Base-by-base conservation (phyloP, 2,329 filamentous ascomycete species). In the Teratosphaeria zuluensis region DNA sequence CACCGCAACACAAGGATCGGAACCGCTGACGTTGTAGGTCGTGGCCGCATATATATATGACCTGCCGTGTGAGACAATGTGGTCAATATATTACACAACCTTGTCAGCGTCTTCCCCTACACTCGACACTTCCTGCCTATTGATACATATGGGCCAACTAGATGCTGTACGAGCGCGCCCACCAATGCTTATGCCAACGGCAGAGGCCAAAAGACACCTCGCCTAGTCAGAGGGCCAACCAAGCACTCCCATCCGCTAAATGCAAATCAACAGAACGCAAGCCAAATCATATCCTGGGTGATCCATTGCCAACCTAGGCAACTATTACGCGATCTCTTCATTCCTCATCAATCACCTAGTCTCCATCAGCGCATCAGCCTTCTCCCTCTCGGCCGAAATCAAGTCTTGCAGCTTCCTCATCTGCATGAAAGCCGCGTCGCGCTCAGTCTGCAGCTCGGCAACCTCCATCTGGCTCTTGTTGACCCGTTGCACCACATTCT, bases 401-500 rank as follows among this genome's bases (percentile, higher is more conserved):
- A 83, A 79, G 56, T 78, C 80, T 73, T 92, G 86, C 56, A 94
- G 79, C 71, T 79, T 81, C 62, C 84, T 81, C 61, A 89, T 90
- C 72, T 87, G 81, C 62, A 83, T 82, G 66, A 89, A 82, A 21
- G 89, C 88, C 63, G 88, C 85, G 67, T 94, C 89, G 73, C 84
- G 81, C 73, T 88, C 83, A 65, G 84, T 83, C 73, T 92, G 89
- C 59, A 95, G 78, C 69, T 89, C 83, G 68, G 88, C 84, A 58
- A 94, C 89, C 74, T 92, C 88, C 66, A 92, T 89, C 76, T 94
- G 89, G 9, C 89, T 88, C 65, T 80, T 79, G 74, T 90, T 92
- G 86, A 95, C 92, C 63, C 87, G 81, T 61, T 85, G 80, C 7
- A 95, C 88, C 7, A 94, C 89, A 72, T 90, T 85, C 69, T 90